Evolutionary conservation across 169 alveolate genomes (phyloP).

Genomic region (Plasmodium ovale): DNA sequence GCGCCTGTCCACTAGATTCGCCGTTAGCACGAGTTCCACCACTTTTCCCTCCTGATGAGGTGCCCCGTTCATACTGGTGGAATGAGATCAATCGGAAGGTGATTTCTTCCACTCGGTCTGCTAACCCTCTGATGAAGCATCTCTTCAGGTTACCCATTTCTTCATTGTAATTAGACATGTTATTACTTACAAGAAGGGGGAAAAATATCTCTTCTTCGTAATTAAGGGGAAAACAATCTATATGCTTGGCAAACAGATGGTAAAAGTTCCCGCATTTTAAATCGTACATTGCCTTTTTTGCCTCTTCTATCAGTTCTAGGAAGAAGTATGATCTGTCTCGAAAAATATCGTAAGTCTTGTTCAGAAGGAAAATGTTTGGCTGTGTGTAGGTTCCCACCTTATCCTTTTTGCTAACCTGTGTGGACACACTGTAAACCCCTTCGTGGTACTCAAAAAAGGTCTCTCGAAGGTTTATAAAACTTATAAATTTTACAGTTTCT

Average conservation of each 20-base stretch:
- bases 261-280: neutral
- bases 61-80: neutral
- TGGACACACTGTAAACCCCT: neutral
- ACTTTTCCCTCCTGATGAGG: neutral
- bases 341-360: constrained; percentile 21
- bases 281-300: constrained; percentile 34
- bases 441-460: neutral
- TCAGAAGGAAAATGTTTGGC: neutral
- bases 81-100: constrained; percentile 15
- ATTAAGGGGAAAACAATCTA: constrained; percentile 28
- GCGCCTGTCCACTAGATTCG: neutral
- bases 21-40: neutral
- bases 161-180: constrained; percentile 6
- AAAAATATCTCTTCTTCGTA: constrained; percentile 36
- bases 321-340: neutral
- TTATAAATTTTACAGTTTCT: constrained; percentile 24
- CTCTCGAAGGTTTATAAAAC: constrained; percentile 7
- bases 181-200: constrained; percentile 21
- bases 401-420: neutral
- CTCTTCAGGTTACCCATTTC: neutral
- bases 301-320: constrained; percentile 20
- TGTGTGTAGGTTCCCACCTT: neutral
- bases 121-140: constrained; percentile 5
- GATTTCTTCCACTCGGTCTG: constrained; percentile 21
- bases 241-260: constrained; percentile 5